Percentiles rank a stretch among this genome's conserved stretches.
These are phyloP conservation scores for Gnomoniopsis sp. DNA, from an alignment of 2,329 filamentous ascomycete species.

Conservation along the genomic window DNA sequence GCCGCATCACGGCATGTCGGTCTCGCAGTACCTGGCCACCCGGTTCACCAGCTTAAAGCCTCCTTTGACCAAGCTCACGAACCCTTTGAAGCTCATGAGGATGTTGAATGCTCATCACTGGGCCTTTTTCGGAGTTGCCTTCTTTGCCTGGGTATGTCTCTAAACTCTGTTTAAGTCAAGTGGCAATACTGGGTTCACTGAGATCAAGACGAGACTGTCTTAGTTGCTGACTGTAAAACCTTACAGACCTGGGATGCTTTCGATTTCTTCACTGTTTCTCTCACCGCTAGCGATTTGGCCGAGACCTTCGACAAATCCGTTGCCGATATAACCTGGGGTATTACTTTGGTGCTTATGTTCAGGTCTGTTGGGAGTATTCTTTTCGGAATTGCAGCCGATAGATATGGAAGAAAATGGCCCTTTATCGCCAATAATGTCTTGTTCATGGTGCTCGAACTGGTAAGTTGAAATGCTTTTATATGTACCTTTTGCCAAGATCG, in stretches of 20 bases:
- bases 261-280: conserved; percentile 64
- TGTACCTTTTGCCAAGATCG: background rate
- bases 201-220: too few species aligned
- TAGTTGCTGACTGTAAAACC: background rate
- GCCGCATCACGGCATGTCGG: conserved; percentile 48
- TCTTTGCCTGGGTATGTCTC: conserved; percentile 51
- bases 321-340: conserved; percentile 61
- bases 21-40: conserved; percentile 44
- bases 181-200: background rate
- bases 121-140: conserved; percentile 54
- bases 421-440: conserved; percentile 74
- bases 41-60: conserved; percentile 56
- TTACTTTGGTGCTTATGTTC: conserved; percentile 61
- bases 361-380: conserved; percentile 50
- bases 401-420: conserved; percentile 64
- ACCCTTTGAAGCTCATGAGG: conserved; percentile 46
- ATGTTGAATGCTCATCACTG: conserved; percentile 50
- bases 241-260: conserved; percentile 59
- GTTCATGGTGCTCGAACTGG: conserved; percentile 69
- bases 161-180: background rate
- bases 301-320: conserved; percentile 50
- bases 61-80: conserved; percentile 51
- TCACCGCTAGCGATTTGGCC: conserved; percentile 53
- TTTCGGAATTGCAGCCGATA: conserved; percentile 54
- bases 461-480: conserved; percentile 31